Evolutionary conservation across 2,329 filamentous ascomycete genomes (phyloP).

Genomic region (Epichloe elymi): DNA sequence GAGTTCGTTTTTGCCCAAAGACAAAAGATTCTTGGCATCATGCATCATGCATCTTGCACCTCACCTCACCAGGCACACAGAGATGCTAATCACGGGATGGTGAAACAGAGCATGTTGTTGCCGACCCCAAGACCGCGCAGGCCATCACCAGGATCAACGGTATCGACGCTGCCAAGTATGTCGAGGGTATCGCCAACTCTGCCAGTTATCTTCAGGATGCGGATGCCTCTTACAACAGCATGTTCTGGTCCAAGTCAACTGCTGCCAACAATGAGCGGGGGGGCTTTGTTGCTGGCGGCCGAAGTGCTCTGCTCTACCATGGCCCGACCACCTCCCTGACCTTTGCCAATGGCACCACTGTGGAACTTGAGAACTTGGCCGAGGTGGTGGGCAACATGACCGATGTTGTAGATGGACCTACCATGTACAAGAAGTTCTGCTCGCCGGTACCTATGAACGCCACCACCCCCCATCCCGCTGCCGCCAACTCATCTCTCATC

Average conservation of each 20-base stretch:
- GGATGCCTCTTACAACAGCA: slow-evolving; percentile 23
- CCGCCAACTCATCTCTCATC: not conserved
- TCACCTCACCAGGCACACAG: not conserved
- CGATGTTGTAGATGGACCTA: slow-evolving; percentile 18
- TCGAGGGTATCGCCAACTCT: slow-evolving; percentile 10
- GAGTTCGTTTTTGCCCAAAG: not conserved
- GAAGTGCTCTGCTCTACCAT: slow-evolving; percentile 13
- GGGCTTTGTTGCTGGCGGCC: slow-evolving; percentile 19
- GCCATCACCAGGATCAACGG: slow-evolving; percentile 16
- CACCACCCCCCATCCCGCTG: not conserved
- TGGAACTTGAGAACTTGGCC: slow-evolving; percentile 18
- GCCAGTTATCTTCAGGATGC: slow-evolving; percentile 13
- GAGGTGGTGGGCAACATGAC: slow-evolving; percentile 16
- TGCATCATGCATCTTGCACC: not conserved
- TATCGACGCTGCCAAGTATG: slow-evolving; percentile 10
- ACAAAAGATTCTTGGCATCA: not conserved
- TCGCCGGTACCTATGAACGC: slow-evolving; percentile 5
- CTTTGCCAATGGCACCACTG: slow-evolving; percentile 23
- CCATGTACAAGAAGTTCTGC: slow-evolving; percentile 23
- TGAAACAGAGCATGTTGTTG: slow-evolving; percentile 8
- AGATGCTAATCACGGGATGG: not conserved
- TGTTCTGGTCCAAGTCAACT: slow-evolving; percentile 19
- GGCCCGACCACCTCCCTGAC: slow-evolving; percentile 22
- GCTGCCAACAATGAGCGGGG: slow-evolving; percentile 11
- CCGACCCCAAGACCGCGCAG: slow-evolving; percentile 11